phyloP scores from a whole-genome alignment of 2,329 filamentous ascomycete species.

The Ceratocystis alfenasii region DNA sequence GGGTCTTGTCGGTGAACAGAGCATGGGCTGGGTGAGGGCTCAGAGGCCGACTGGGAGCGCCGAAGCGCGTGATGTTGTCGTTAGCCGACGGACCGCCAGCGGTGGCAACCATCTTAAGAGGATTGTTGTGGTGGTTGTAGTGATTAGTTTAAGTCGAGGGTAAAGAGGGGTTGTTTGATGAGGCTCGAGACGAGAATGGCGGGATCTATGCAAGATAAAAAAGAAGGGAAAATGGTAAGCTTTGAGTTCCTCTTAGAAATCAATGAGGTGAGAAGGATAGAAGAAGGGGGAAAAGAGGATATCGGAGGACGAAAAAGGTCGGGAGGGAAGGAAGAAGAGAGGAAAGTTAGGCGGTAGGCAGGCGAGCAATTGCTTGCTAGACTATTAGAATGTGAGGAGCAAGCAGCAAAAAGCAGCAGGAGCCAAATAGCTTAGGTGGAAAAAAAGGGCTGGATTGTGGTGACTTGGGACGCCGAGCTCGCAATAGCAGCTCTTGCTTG shows the following conservation, averaged over 20 bases:
- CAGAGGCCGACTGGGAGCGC: constrained; percentile 79
- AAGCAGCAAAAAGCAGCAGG: background rate
- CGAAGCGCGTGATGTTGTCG: constrained; percentile 97
- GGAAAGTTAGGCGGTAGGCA: background rate
- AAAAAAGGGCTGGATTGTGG: background rate
- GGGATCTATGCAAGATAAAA: constrained; percentile 18
- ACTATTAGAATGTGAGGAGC: background rate
- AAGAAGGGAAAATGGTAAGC: constrained; percentile 20
- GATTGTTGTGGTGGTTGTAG: constrained; percentile 7
- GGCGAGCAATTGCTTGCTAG: background rate
- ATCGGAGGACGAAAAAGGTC: constrained; percentile 16
- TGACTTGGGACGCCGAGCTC: constrained; percentile 3
- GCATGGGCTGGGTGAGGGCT: constrained; percentile 79
- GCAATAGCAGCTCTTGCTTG: background rate
- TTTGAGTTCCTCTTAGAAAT: constrained; percentile 3
- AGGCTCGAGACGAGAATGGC: constrained; percentile 14
- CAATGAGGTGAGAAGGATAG: constrained; percentile 5
- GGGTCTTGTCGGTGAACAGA: constrained; percentile 97
- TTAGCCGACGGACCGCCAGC: constrained; percentile 60
- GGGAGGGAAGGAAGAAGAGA: constrained; percentile 2
- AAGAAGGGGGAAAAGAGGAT: constrained; percentile 14
- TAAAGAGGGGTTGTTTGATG: constrained; percentile 10
- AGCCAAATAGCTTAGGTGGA: background rate
- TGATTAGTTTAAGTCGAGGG: constrained; percentile 5
- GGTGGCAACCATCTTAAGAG: constrained; percentile 29